phyloP scores from a whole-genome alignment of 2,329 filamentous ascomycete species.

The Phyllosticta citribraziliensis region DNA sequence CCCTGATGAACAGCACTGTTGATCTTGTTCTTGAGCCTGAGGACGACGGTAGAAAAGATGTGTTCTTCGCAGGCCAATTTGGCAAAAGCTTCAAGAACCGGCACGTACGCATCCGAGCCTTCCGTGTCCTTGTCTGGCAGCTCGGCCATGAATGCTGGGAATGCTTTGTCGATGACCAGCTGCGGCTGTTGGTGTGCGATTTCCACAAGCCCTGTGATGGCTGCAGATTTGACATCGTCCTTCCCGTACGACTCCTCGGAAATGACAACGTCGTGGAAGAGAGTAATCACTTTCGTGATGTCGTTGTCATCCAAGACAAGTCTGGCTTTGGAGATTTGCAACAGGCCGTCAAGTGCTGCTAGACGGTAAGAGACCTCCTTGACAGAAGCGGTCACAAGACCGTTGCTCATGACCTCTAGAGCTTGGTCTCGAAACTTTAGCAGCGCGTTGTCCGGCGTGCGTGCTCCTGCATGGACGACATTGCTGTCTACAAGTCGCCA shows the following conservation, averaged over 20 bases:
- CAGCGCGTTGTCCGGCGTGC: conserved; percentile 28
- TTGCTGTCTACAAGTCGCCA: conserved; percentile 39
- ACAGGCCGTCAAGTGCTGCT: conserved; percentile 34
- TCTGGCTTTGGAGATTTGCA: conserved; percentile 33
- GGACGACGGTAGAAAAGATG: conserved; percentile 53
- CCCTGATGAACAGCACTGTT: conserved; percentile 45
- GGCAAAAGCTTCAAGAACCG: conserved; percentile 53
- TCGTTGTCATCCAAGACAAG: conserved; percentile 33
- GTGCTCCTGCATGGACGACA: conserved; percentile 14
- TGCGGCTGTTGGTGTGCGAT: conserved; percentile 53
- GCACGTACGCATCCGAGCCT: conserved; percentile 37
- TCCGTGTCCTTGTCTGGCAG: conserved; percentile 49
- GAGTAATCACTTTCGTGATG: conserved; percentile 44
- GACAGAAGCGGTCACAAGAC: conserved; percentile 33
- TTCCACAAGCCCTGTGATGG: conserved; percentile 48
- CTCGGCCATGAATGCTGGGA: conserved; percentile 56
- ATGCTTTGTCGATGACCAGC: conserved; percentile 53
- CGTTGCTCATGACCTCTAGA: conserved; percentile 33
- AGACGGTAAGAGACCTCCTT: conserved; percentile 42
- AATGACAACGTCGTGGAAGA: conserved; percentile 52
- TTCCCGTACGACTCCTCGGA: conserved; percentile 47
- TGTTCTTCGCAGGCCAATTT: conserved; percentile 53
- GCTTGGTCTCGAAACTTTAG: conserved; percentile 31
- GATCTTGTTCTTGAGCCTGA: conserved; percentile 54
- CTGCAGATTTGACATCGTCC: conserved; percentile 48